Evolutionary conservation across 2,329 filamentous ascomycete species (phyloP), one percentile per base, ranked within the genome.

Genomic region (Diaporthe eres): DNA sequence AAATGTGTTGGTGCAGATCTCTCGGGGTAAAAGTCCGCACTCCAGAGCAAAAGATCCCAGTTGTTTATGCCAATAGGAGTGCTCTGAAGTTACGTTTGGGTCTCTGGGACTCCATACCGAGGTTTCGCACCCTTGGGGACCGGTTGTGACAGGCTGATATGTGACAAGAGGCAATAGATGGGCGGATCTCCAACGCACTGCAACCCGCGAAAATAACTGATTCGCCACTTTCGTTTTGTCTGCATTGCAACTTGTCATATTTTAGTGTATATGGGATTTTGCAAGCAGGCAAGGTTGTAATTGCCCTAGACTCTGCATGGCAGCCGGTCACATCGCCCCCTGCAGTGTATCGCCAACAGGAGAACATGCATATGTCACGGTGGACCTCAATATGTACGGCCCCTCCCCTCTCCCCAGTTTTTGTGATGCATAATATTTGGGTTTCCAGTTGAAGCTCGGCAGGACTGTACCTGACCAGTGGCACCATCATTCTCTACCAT

Each of bases 281-380:
- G 8, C 61, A 42, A 5, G 19, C 44, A 9, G 19, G 44, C 42
- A 44, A 44, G 17, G 17, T 25, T 34, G 15, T 7, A 9, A 28
- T 15, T 68, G 63, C 63, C 63, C 47, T 68, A 39, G 39, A 25
- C 63, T 25, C 31, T 68, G 8, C 47, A 53, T 39, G 47, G 47
- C 15, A 37, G 47, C 9, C 13, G 2, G 42, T 49, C 13, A 49
- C 44, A 49, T 17, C 28, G 22, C 19, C 31, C 28, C 47, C 28
- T 53, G 63, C 47, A 39, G 1, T 67, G 42, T 44, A 51, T n/a
- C 44, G 28, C 28, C 44, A 51, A 53, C 47, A 31, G 47, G 22
- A 31, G 22, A 39, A 13, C 22, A 39, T 39, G 47, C 44, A 68
- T 25, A 53, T 31, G 22, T 53, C 19, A 68, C 22, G 15, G 47